Evolutionary conservation across 2,329 filamentous ascomycete species (phyloP), one percentile per base, ranked within the genome.

Genomic region (Talaromyces sp.): DNA sequence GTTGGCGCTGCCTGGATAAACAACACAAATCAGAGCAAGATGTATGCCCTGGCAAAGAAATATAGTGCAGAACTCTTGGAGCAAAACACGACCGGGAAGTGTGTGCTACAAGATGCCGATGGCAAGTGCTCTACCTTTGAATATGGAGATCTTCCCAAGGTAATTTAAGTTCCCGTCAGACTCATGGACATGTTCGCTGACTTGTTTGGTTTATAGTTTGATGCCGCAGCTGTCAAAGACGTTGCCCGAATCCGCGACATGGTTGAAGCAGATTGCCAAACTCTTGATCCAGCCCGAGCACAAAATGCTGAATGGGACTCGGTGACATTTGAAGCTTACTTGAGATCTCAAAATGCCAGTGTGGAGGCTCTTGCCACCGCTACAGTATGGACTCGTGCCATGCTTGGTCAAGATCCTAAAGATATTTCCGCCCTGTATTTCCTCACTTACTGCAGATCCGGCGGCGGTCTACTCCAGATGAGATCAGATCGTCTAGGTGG

Each of bases 351-450:
- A 1, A 17, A 7, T 13, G 51, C 51, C 29, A 54, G 51, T 54
- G 10, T 8, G 2, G 51, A 54, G 29, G 51, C 51, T 34, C 7
- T 54, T 8, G 27, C 51, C 27, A 54, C 29, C 10, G 51, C 51
- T 34, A 54, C 51, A 31, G 51, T 85, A 3, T 85, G 83, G 77
- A 80, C 80, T 0, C 76, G 81, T 0, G 84, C 80, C 1, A 83
- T 84, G 80, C 73, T 85, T 1, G 85, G 85, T 1, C 72, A 80
- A 1, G 82, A 86, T 38, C 79, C 84, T 0, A 66, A 63, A 1
- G 83, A 86, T 13, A 70, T 86, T 4, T 82, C 79, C 6, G 84
- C 85, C 0, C 71, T 84, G 1, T 87, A 76, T 70, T 86, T 88
- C 69, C 75, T 88, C 25, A 78, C 85, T 69, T 86, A 88, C 74